Evolutionary conservation across 1,284 basidiomycete genomes (phyloP), one percentile per base, ranked within the genome.

Genomic region (Fomitopsis pinicola): DNA sequence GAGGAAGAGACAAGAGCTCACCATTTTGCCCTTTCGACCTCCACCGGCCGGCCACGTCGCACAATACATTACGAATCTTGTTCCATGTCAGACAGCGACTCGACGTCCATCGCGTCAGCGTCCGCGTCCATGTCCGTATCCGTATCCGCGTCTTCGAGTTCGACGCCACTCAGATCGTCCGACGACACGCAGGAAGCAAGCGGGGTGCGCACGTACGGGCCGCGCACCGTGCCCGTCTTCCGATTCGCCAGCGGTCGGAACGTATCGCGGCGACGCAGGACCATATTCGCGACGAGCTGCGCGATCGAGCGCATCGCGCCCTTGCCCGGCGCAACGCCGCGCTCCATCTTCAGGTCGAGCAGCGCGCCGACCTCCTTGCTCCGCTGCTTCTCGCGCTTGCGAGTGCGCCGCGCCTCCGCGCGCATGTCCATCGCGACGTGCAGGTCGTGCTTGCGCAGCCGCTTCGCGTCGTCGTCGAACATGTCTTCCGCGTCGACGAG

Each of bases 201-300:
- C 15, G 65, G 53, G 22, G 77, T 75, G 55, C 59, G 67, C 59
- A 66, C 63, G 36, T 68, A 66, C 55, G 69, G 19, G 15, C 63
- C 67, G 44, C 59, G 14, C 28, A 38, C 35, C 46, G 62, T 46
- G 40, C 64, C 63, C 57, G 64, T 42, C 64, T 68, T 76, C 46
- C 73, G 72, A 63, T 73, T 75, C 56, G 75, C 71, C 55, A 80
- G 69, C 36, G 77, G 74, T 42, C 78, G 73, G 28, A 62, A 71
- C 3, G 71, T 68, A 52, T 82, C 79, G 61, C 72, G 73, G 59
- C 85, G 69, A 57, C 79, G 76, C 64, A 85, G 74, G 46, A 83
- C 71, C 84, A 85, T 85, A 70, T 80, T 80, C 58, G 84, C 83
- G 54, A 85, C 80, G 19, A 85, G 74, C 60, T 84, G 82, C 42